Percentiles rank a stretch among this genome's conserved stretches.
phyloP scores from a whole-genome alignment of 2,329 filamentous ascomycete genomes.

The Huntiella abstrusa region DNA sequence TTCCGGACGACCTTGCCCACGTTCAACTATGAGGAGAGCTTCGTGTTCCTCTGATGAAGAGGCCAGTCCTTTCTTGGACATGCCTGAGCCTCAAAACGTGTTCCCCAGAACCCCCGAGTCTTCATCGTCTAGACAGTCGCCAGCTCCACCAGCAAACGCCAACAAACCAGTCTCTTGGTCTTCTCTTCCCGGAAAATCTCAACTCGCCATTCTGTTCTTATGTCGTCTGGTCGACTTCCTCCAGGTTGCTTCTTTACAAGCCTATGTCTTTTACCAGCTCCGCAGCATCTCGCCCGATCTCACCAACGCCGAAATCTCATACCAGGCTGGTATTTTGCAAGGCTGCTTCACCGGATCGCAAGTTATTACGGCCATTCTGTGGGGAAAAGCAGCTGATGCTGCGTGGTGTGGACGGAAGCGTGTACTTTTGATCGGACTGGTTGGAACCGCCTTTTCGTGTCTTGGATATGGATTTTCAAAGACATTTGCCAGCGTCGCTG shows the following conservation, averaged over 20 bases:
- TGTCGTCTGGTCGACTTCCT: slow-evolving; percentile 56
- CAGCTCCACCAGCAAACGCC: background rate
- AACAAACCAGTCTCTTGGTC: slow-evolving; percentile 40
- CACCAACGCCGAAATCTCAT: slow-evolving; percentile 37
- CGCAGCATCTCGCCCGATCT: slow-evolving; percentile 41
- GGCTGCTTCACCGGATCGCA: slow-evolving; percentile 57
- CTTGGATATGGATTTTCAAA: slow-evolving; percentile 55
- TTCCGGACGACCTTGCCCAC: too few species aligned
- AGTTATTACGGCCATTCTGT: slow-evolving; percentile 53
- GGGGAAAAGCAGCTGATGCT: slow-evolving; percentile 47
- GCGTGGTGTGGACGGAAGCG: slow-evolving; percentile 44
- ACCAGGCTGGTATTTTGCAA: slow-evolving; percentile 50
- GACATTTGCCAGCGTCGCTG: slow-evolving; percentile 42
- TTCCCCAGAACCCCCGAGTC: too few species aligned
- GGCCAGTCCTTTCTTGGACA: background rate
- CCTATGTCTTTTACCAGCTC: slow-evolving; percentile 61
- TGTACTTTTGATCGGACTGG: slow-evolving; percentile 49
- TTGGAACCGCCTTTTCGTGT: slow-evolving; percentile 47
- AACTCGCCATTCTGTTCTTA: slow-evolving; percentile 50
- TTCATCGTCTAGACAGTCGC: background rate
- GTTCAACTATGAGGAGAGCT: too few species aligned
- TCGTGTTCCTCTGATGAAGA: background rate
- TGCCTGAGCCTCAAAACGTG: background rate
- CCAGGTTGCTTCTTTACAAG: slow-evolving; percentile 47
- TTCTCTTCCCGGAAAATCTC: slow-evolving; percentile 50